phyloP scores from a whole-genome alignment of 805 yeast species.

The Yarrowia divulgata region DNA sequence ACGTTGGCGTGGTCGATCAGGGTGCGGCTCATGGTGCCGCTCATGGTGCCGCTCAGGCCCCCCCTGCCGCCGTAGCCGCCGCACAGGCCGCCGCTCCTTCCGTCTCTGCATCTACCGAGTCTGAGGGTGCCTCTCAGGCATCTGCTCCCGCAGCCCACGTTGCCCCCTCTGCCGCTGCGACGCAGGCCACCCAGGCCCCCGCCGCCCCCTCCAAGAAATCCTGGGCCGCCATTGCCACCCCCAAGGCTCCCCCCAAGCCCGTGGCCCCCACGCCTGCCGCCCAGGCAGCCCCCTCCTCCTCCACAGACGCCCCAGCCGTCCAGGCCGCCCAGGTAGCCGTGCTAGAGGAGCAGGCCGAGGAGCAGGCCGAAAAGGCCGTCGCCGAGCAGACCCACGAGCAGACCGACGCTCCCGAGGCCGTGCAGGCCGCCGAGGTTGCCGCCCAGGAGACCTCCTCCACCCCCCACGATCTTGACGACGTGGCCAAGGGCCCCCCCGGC shows the following conservation, averaged over 20 bases:
- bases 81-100: constrained; percentile 38
- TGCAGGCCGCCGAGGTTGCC: constrained; percentile 41
- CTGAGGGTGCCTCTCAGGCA: no score
- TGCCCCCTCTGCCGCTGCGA: constrained; percentile 2
- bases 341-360: constrained; percentile 39
- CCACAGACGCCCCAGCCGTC: constrained; percentile 42
- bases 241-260: constrained; percentile 53
- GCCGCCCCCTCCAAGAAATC: constrained; percentile 53
- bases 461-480: no score
- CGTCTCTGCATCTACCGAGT: constrained; percentile 40
- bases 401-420: constrained; percentile 37
- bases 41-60: background rate
- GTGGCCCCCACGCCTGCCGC: constrained; percentile 49
- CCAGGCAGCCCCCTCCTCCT: constrained; percentile 44
- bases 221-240: constrained; percentile 76
- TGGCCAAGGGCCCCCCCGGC: constrained; percentile 41
- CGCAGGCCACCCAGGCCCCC: constrained; percentile 19
- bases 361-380: constrained; percentile 39
- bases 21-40: no score
- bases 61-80: constrained; percentile 41
- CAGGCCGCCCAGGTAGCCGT: constrained; percentile 40
- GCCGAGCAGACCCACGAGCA: constrained; percentile 40
- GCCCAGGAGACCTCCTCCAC: constrained; percentile 37
- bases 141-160: constrained; percentile 39
- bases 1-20: constrained; percentile 40